phyloP scores from a whole-genome alignment of 768 basidiomycete species.

The Candolleomyces aberdarensis region DNA sequence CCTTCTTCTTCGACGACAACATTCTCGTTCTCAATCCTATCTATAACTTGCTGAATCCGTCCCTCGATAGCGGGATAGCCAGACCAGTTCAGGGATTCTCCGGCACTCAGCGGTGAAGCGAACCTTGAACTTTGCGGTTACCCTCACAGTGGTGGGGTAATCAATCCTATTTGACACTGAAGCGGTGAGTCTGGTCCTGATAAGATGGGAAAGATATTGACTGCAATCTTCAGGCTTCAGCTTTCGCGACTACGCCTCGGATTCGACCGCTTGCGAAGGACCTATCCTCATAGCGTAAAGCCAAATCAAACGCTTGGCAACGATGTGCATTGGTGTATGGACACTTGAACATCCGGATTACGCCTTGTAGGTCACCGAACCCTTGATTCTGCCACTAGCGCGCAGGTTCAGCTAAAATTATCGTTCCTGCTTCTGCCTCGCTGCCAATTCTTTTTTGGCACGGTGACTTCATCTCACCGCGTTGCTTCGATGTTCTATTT shows the following conservation, averaged over 20 bases:
- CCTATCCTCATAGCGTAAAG: background rate
- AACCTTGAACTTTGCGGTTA: too few relatives aligned
- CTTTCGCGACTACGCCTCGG: background rate
- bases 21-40: too few relatives aligned
- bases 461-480: background rate
- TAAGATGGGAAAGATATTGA: background rate
- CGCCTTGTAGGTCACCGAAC: slow-evolving; percentile 58
- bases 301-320: background rate
- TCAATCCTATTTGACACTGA: background rate
- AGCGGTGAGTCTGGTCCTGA: background rate
- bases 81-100: too few relatives aligned
- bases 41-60: too few relatives aligned
- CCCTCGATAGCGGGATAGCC: too few relatives aligned
- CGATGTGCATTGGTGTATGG: slow-evolving; percentile 81
- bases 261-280: background rate
- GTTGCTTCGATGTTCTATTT: slow-evolving; percentile 6
- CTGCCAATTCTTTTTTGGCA: background rate
- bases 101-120: too few relatives aligned
- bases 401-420: background rate
- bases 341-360: slow-evolving; percentile 74
- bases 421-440: background rate
- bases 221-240: background rate
- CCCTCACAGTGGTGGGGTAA: too few relatives aligned
- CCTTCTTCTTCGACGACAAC: too few relatives aligned
- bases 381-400: background rate